Evolutionary conservation across 2,329 filamentous ascomycete genomes (phyloP), one percentile per base, ranked within the genome.

Genomic region (Hypoxylon sp.): DNA sequence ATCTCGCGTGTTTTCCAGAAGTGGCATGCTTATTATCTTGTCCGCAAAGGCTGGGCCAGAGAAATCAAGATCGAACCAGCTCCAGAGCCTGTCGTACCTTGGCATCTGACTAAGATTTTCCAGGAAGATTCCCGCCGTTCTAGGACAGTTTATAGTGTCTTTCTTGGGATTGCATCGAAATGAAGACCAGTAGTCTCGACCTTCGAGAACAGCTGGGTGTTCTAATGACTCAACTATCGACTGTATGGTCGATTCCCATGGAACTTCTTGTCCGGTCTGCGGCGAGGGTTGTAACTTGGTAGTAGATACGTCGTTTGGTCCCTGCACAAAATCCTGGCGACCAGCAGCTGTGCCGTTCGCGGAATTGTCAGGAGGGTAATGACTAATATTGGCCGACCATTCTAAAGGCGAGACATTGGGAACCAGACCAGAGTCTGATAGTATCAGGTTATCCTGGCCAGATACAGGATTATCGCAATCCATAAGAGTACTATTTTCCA

Each of bases 41-140:
- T 55, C 55, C 17, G 56, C 36, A 13, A 57, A 57, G 14, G 50
- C 38, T 2, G 62, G 38, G 17, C 49, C 45, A 14, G 62, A 43
- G 30, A 49, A 64, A 34, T 60, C 62, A 25, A 64, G 62, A 13
- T 57, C 62, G 34, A 64, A 57, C 62, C 62, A 64, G 10, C 62
- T 50, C 62, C 62, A 64, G 25, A 64, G 32, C 43, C 56, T 55
- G 43, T 64, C 62, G 9, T 59, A 49, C 34, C 59, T 57, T 21
- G 62, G 62, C 62, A 64, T 64, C 17, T 64, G 62, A 17, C 62
- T 56, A 4, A 64, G 62, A 19, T 50, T 64, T 11, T 64, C 55
- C 9, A 64, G 55, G 49, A 64, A 53, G 10, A 55, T 45, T 4
- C 62, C 62, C 4, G 62, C 62, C 2, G 62, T 64, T 17, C 62